phyloP scores from a whole-genome alignment of 2,329 filamentous ascomycete species.

The Ophiostoma sp. region DNA sequence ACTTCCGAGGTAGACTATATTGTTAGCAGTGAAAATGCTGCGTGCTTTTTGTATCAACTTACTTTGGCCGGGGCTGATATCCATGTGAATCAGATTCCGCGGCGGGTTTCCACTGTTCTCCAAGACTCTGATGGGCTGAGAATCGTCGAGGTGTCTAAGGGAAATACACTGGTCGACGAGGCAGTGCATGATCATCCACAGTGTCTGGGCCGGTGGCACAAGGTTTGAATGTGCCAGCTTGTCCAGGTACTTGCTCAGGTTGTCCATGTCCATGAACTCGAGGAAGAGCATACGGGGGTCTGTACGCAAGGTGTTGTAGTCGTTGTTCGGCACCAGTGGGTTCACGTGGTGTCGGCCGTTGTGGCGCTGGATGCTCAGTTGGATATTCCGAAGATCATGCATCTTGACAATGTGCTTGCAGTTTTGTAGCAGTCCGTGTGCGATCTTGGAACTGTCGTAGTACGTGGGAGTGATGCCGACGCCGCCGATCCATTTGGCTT shows the following conservation, averaged over 20 bases:
- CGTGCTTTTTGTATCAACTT: not conserved
- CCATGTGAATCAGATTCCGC: slow-evolving; percentile 17
- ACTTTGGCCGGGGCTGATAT: slow-evolving; percentile 23
- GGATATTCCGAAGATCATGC: not conserved
- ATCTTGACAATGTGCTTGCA: not conserved
- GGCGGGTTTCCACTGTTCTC: not conserved
- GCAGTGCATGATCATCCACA: slow-evolving; percentile 11
- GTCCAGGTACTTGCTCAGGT: slow-evolving; percentile 1
- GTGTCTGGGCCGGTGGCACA: not conserved
- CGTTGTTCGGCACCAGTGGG: not conserved
- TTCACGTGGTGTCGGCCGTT: not conserved
- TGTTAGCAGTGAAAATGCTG: not conserved
- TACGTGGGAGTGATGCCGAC: not conserved
- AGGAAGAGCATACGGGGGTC: not conserved
- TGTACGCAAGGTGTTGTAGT: not conserved
- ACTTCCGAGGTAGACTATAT: not conserved
- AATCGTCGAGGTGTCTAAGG: not conserved
- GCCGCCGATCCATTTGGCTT: not conserved
- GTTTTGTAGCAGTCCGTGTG: not conserved
- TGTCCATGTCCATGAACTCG: slow-evolving; percentile 10
- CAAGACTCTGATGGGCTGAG: not conserved
- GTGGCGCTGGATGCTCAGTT: not conserved
- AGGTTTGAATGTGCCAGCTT: not conserved
- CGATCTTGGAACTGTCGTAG: not conserved
- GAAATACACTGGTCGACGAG: slow-evolving; percentile 11